These are phyloP conservation scores for Paraphoma chrysanthemicola DNA, from an alignment of 2,329 filamentous ascomycete species.

Conservation along the genomic window DNA sequence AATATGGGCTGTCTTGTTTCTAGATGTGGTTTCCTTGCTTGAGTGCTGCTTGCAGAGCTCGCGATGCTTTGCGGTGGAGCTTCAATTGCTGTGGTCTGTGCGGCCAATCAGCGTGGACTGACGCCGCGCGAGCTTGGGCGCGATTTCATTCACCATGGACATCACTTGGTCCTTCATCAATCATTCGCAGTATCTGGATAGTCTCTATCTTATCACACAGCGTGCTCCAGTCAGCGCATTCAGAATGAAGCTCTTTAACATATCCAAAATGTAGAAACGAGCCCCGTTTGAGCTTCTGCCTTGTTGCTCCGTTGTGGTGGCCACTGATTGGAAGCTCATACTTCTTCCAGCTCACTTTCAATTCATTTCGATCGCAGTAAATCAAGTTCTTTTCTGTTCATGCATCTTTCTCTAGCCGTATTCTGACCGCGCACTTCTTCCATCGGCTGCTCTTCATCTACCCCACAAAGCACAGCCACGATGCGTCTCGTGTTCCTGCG, in stretches of 20 bases:
- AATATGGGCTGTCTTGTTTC: background rate
- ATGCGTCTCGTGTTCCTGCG: background rate
- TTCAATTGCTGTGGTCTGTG: conserved; percentile 9
- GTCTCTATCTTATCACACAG: too few species aligned
- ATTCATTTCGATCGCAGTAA: too few species aligned
- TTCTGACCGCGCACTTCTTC: background rate
- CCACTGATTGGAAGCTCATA: too few species aligned
- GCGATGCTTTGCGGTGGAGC: conserved; percentile 3
- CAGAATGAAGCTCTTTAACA: too few species aligned
- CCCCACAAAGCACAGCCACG: background rate
- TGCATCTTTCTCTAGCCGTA: too few species aligned
- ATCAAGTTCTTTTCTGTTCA: too few species aligned
- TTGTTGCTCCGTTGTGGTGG: too few species aligned
- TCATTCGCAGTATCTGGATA: too few species aligned
- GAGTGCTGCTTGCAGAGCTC: background rate
- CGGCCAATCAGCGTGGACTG: conserved; percentile 4
- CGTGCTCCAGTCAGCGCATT: too few species aligned
- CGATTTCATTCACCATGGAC: background rate
- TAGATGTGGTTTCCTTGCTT: background rate
- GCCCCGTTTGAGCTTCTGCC: too few species aligned
- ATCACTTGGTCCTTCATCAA: background rate
- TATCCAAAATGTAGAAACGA: too few species aligned
- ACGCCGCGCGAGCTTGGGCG: background rate
- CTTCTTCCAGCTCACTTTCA: too few species aligned
- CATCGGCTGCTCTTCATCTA: background rate